Evolutionary conservation across 23 red algal species (phyloP).

Genomic region (Cyanidioschyzon merolae): DNA sequence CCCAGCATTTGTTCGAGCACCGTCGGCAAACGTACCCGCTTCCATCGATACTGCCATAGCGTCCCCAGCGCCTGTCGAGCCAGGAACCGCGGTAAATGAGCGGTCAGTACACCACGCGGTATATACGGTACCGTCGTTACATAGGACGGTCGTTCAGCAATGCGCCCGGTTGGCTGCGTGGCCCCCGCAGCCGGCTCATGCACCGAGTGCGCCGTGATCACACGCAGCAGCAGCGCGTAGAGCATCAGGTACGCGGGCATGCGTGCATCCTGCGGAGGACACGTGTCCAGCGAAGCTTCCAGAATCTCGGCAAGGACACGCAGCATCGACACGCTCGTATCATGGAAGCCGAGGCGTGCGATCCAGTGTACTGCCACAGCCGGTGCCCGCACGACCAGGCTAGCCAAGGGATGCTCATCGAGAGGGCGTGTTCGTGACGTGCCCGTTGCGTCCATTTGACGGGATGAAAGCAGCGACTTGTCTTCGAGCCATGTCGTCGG

Average conservation of each 20-base stretch:
- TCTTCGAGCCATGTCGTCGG: neutral
- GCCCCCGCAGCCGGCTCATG: neutral
- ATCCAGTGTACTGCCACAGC: neutral
- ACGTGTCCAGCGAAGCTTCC: neutral
- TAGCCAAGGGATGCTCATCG: neutral
- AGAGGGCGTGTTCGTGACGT: neutral
- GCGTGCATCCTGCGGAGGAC: neutral
- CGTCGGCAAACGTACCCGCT: neutral
- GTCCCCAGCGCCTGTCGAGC: neutral
- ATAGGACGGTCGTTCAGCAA: neutral
- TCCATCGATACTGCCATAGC: neutral
- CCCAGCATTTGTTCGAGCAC: neutral
- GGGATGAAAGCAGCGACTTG: neutral
- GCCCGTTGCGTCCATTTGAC: neutral
- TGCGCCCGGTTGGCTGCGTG: no score
- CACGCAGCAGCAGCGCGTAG: conserved; percentile 4
- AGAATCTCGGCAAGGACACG: neutral
- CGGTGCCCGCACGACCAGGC: neutral
- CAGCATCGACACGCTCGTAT: neutral
- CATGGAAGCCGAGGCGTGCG: neutral
- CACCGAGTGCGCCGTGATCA: neutral
- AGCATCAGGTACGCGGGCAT: neutral
- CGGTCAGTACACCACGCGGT: conserved; percentile 5
- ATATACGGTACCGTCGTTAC: conserved; percentile 10
- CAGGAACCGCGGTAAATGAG: neutral